Conservation (phyloP, 2,329 filamentous ascomycete species). For the Neonectria ditissima region DNA sequence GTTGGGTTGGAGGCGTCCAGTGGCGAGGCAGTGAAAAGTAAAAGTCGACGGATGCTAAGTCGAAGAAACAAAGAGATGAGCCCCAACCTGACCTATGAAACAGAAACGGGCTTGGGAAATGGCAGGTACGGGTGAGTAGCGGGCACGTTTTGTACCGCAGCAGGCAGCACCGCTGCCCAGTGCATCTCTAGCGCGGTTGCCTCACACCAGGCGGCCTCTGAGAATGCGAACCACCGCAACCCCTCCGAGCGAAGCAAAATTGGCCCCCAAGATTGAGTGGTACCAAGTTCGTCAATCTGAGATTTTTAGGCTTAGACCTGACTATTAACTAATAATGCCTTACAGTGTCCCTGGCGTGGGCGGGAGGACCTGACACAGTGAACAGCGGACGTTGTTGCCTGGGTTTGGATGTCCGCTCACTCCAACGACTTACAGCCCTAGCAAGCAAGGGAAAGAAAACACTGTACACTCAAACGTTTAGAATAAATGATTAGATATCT, state of each 20-base stretch:
- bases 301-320: too few species aligned
- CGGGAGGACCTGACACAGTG: not conserved
- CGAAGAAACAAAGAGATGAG: not conserved
- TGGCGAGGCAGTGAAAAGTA: not conserved
- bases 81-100: not conserved
- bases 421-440: too few species aligned
- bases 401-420: not conserved
- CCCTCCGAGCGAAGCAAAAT: not conserved
- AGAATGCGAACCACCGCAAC: conserved; percentile 24
- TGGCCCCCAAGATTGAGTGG: not conserved
- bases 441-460: too few species aligned
- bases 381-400: not conserved
- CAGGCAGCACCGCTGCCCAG: conserved; percentile 22
- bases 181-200: conserved; percentile 22
- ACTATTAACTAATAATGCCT: too few species aligned
- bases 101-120: not conserved
- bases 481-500: too few species aligned
- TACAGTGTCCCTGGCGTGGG: not conserved
- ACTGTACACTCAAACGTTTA: too few species aligned
- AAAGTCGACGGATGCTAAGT: not conserved
- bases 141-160: conserved; percentile 19
- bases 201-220: conserved; percentile 32
- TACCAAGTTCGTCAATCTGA: too few species aligned
- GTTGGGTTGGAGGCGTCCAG: not conserved
- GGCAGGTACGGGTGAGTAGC: conserved; percentile 10